Evolutionary conservation across 2,329 filamentous ascomycete genomes (phyloP).

Genomic region (Fusarium musae): DNA sequence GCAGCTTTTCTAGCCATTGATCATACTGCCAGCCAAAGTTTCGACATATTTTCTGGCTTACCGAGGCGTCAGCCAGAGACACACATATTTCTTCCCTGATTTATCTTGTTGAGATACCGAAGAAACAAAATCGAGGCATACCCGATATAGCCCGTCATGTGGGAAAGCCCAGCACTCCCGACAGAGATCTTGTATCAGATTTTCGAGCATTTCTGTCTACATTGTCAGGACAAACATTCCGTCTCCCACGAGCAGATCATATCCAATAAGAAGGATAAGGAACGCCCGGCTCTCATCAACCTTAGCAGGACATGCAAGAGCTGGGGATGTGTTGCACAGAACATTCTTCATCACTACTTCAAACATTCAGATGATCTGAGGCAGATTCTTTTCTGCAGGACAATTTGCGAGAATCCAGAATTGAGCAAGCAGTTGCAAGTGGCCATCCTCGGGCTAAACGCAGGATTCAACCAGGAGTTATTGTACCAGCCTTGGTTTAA

Average conservation of each 20-base stretch:
- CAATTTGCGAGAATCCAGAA: background rate
- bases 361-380: background rate
- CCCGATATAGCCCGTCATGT: background rate
- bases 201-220: conserved; percentile 14
- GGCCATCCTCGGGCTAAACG: background rate
- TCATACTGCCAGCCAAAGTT: background rate
- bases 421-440: background rate
- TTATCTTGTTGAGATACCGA: background rate
- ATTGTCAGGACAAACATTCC: conserved; percentile 3
- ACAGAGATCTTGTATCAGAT: background rate
- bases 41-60: background rate
- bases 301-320: background rate
- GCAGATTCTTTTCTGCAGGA: background rate
- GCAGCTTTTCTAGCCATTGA: too few species aligned
- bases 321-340: conserved; percentile 2
- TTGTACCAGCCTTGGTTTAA: background rate
- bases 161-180: background rate
- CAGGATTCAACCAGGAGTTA: too few species aligned
- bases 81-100: background rate
- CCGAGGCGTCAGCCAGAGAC: background rate
- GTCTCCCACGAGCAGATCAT: background rate
- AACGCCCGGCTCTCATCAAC: background rate
- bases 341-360: conserved; percentile 17
- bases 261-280: background rate
- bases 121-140: background rate